Conservation (phyloP, 148 eudicot species). For the Selenicereus undatus region DNA sequence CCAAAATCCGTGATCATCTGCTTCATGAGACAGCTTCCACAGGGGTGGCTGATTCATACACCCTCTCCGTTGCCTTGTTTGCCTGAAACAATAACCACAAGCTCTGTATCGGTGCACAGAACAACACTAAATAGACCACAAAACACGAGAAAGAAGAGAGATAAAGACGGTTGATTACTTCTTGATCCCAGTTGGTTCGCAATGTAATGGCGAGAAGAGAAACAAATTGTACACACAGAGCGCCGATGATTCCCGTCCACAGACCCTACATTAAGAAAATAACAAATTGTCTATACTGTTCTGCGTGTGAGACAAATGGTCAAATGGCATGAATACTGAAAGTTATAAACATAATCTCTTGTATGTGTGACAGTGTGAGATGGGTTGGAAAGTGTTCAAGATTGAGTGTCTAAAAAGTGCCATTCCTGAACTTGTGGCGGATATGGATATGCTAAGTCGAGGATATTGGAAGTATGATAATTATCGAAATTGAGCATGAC, state of each 20-base stretch:
- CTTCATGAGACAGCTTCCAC: background rate
- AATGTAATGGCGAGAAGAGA: conserved; percentile 50
- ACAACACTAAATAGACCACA: too few relatives aligned
- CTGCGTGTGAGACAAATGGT: too few relatives aligned
- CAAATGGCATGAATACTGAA: too few relatives aligned
- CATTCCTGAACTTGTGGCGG: too few relatives aligned
- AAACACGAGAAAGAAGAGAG: background rate
- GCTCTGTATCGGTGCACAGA: background rate
- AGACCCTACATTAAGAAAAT: conserved; percentile 43
- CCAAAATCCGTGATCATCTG: background rate
- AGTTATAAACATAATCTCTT: too few relatives aligned
- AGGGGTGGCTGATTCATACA: background rate
- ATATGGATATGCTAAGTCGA: too few relatives aligned
- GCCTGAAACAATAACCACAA: background rate
- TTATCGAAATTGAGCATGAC: background rate
- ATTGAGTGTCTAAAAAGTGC: too few relatives aligned
- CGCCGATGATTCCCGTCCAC: conserved; percentile 77
- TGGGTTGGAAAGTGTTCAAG: too few relatives aligned
- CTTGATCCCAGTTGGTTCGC: conserved; percentile 58
- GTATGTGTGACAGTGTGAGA: too few relatives aligned
- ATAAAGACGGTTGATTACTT: conserved; percentile 33
- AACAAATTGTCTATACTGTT: too few relatives aligned
- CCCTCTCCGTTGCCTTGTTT: conserved; percentile 1
- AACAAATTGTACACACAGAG: conserved; percentile 53
- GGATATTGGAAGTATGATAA: too few relatives aligned